Conservation (phyloP, 495 filamentous ascomycete species). For the Articulospora tetracladia region DNA sequence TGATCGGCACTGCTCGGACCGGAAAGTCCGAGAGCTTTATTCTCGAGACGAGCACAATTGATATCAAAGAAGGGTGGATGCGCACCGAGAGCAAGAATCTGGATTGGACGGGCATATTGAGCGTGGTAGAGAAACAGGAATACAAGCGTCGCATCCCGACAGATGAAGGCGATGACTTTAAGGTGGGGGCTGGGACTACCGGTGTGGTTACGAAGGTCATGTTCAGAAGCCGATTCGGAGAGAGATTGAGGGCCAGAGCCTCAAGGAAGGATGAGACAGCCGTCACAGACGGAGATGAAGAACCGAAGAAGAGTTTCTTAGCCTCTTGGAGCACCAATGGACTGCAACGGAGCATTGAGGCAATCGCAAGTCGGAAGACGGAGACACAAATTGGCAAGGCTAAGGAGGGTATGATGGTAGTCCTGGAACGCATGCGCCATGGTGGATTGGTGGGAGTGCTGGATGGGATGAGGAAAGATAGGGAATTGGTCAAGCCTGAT, state of each 20-base stretch:
- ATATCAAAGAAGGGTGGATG: constrained; percentile 88
- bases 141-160: constrained; percentile 41
- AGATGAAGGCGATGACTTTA: constrained; percentile 21
- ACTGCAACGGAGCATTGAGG: constrained; percentile 85
- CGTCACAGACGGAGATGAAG: constrained; percentile 38
- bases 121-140: constrained; percentile 83
- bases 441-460: constrained; percentile 82
- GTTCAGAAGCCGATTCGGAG: constrained; percentile 78
- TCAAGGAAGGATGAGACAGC: constrained; percentile 19
- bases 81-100: constrained; percentile 78
- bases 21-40: constrained; percentile 74
- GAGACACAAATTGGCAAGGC: constrained; percentile 79
- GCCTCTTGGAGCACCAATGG: constrained; percentile 72
- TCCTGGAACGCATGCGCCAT: constrained; percentile 77
- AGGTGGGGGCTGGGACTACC: constrained; percentile 54
- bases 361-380: constrained; percentile 79
- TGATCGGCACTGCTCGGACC: constrained; percentile 65
- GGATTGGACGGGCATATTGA: constrained; percentile 88
- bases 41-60: constrained; percentile 85
- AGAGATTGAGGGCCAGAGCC: constrained; percentile 52
- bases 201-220: constrained; percentile 81
- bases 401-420: constrained; percentile 92
- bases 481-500: constrained; percentile 42
- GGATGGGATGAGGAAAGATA: constrained; percentile 76
- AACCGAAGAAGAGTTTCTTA: constrained; percentile 60